Conservation (phyloP, 768 basidiomycete species). For the Tricholoma furcatifolium region DNA sequence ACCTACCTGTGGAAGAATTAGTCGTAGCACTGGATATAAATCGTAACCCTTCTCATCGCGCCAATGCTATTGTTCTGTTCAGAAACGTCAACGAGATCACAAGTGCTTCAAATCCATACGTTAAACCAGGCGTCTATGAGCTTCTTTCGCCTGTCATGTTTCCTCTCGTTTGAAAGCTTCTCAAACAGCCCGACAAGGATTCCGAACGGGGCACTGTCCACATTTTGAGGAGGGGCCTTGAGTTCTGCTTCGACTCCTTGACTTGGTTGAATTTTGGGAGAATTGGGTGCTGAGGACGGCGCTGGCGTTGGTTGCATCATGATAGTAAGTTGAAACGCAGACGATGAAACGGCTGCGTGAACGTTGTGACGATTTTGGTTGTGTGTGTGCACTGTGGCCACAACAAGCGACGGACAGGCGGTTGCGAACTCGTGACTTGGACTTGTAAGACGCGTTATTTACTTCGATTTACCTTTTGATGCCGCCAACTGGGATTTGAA, state of each 20-base stretch:
- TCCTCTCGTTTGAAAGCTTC: constrained; percentile 68
- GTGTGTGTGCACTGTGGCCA: neutral
- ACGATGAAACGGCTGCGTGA: neutral
- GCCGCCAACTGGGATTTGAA: too few species aligned
- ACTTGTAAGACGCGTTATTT: constrained; percentile 33
- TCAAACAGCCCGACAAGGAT: constrained; percentile 73
- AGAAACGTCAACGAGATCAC: constrained; percentile 2
- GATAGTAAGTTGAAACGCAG: neutral
- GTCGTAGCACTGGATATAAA: constrained; percentile 84
- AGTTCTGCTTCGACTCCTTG: constrained; percentile 25
- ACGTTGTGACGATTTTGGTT: neutral
- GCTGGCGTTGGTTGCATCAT: constrained; percentile 65
- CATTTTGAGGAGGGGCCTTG: constrained; percentile 58
- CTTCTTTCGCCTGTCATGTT: constrained; percentile 70
- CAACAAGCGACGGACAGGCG: neutral
- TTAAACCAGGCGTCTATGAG: constrained; percentile 78
- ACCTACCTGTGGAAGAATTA: constrained; percentile 93
- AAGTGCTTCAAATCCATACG: constrained; percentile 42
- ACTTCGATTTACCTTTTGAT: constrained; percentile 22
- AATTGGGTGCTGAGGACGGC: constrained; percentile 54
- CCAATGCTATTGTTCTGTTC: constrained; percentile 62
- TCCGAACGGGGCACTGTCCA: constrained; percentile 66
- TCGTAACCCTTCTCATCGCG: constrained; percentile 82
- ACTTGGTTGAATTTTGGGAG: constrained; percentile 29
- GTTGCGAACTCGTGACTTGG: constrained; percentile 19